Conservation (phyloP, 1,284 basidiomycete species). For the Ganoderma boninense region DNA sequence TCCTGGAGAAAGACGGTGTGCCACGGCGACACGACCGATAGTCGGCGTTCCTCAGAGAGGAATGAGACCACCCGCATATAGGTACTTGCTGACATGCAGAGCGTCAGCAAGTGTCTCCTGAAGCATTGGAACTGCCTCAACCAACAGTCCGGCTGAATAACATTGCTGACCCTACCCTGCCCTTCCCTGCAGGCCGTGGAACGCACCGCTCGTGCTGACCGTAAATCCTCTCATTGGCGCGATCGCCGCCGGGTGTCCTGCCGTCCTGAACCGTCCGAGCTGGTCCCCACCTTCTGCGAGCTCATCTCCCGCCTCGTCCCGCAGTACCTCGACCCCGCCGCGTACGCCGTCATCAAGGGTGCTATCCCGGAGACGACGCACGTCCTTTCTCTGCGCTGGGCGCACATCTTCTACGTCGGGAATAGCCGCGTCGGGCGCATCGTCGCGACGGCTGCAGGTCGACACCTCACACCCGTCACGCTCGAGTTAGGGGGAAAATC, state of each 20-base stretch:
- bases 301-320: constrained; percentile 65
- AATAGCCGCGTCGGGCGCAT: constrained; percentile 65
- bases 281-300: constrained; percentile 56
- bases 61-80: background rate
- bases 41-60: background rate
- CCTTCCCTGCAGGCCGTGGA: constrained; percentile 53
- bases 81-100: background rate
- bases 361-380: constrained; percentile 57
- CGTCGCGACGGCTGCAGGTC: constrained; percentile 68
- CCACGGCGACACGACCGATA: too few species aligned
- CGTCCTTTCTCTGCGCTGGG: constrained; percentile 67
- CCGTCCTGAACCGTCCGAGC: constrained; percentile 69
- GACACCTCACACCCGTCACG: constrained; percentile 68
- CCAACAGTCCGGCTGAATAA: too few species aligned
- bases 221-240: constrained; percentile 64
- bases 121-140: background rate
- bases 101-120: background rate
- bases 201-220: constrained; percentile 61
- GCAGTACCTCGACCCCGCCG: constrained; percentile 65
- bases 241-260: constrained; percentile 68
- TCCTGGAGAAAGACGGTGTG: background rate
- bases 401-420: constrained; percentile 65
- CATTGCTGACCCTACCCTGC: constrained; percentile 13
- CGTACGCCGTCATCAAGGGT: constrained; percentile 64
- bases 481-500: constrained; percentile 78